These are phyloP conservation scores for Xylariaceae sp. DNA, from an alignment of 2,329 filamentous ascomycete species.

Conservation along the genomic window DNA sequence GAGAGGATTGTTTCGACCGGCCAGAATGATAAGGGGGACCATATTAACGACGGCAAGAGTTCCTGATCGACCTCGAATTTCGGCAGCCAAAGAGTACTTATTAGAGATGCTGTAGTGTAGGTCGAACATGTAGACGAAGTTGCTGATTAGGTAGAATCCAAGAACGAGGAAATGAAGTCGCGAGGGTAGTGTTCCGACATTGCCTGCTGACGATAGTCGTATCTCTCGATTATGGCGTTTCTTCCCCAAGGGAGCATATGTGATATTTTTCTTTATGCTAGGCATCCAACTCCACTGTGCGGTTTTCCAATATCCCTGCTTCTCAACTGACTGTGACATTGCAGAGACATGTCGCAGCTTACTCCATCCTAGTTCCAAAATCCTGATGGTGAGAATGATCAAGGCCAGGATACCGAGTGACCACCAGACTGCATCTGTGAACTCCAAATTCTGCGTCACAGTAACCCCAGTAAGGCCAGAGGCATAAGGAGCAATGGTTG, in stretches of 20 bases:
- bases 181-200: slow-evolving; percentile 60
- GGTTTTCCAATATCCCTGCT: slow-evolving; percentile 57
- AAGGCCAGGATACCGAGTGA: slow-evolving; percentile 54
- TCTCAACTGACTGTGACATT: slow-evolving; percentile 49
- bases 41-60: slow-evolving; percentile 84
- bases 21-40: slow-evolving; percentile 84
- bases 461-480: slow-evolving; percentile 58
- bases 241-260: slow-evolving; percentile 60
- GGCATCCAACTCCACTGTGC: slow-evolving; percentile 60
- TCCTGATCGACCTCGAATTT: slow-evolving; percentile 81
- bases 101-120: slow-evolving; percentile 58
- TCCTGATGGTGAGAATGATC: slow-evolving; percentile 49
- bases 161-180: slow-evolving; percentile 59
- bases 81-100: slow-evolving; percentile 65
- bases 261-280: slow-evolving; percentile 56
- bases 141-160: slow-evolving; percentile 54
- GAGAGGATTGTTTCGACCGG: slow-evolving; percentile 88
- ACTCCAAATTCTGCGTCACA: slow-evolving; percentile 53
- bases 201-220: slow-evolving; percentile 52
- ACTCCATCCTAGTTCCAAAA: slow-evolving; percentile 51
- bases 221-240: slow-evolving; percentile 68
- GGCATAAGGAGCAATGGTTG: slow-evolving; percentile 53
- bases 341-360: slow-evolving; percentile 57
- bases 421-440: slow-evolving; percentile 58
- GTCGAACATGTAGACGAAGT: slow-evolving; percentile 58